These are phyloP conservation scores for Eucalyptus melliodora DNA, from an alignment of 345 rosid species.

Conservation along the genomic window DNA sequence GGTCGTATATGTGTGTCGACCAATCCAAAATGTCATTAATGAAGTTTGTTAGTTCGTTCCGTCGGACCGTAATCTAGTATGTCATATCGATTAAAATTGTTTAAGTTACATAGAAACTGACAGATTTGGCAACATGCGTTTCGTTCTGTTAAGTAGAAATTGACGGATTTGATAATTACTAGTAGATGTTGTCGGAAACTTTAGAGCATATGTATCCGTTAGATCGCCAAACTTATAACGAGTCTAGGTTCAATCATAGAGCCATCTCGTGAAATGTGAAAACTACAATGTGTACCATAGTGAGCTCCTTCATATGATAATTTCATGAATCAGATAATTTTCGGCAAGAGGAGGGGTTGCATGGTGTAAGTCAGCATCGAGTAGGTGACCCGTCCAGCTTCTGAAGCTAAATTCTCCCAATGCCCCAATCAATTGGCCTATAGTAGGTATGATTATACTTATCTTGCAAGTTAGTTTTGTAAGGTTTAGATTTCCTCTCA, in stretches of 20 bases:
- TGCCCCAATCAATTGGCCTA: neutral
- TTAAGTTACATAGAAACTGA: neutral
- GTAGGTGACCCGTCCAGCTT: neutral
- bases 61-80: neutral
- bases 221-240: neutral
- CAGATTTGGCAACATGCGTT: neutral
- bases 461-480: neutral
- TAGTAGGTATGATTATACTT: neutral
- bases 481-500: neutral
- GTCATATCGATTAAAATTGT: neutral
- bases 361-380: neutral
- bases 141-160: neutral
- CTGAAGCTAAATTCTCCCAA: neutral
- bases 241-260: neutral
- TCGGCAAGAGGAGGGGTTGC: neutral
- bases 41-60: neutral
- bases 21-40: neutral
- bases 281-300: neutral
- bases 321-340: neutral
- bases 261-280: neutral
- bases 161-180: neutral
- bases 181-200: neutral
- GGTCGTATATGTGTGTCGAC: neutral
- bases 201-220: neutral
- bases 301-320: neutral